phyloP scores from a whole-genome alignment of 352 stramenopile species.

The Globisporangium cylindrosporum region DNA sequence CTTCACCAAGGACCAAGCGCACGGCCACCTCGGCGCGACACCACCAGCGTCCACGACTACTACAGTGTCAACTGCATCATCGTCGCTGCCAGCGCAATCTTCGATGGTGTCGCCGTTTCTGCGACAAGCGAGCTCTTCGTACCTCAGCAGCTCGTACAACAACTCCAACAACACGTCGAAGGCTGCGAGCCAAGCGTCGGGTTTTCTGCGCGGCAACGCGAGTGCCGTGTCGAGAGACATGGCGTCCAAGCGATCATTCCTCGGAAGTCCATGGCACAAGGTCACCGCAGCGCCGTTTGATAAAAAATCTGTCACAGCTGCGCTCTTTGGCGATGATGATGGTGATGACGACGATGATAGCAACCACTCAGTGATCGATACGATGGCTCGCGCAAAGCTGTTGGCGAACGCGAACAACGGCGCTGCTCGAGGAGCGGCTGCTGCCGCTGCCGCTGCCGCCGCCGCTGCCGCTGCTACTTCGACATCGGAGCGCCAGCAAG shows the following conservation, averaged over 20 bases:
- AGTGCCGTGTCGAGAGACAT: slow-evolving; percentile 7
- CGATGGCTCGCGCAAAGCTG: slow-evolving; percentile 32
- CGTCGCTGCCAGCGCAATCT: slow-evolving; percentile 8
- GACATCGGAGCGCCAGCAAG: slow-evolving; percentile 10
- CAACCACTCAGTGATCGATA: slow-evolving; percentile 17
- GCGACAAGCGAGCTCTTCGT: slow-evolving; percentile 7
- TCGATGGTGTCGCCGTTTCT: slow-evolving; percentile 6
- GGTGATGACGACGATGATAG: slow-evolving; percentile 28
- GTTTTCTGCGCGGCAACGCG: slow-evolving; percentile 19
- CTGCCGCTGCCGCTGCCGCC: slow-evolving; percentile 22
- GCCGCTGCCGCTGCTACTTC: slow-evolving; percentile 23
- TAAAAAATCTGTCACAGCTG: slow-evolving; percentile 50
- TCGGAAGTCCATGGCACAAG: slow-evolving; percentile 18
- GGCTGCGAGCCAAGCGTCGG: slow-evolving; percentile 7
- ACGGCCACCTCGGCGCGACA: neutral
- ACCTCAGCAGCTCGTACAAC: slow-evolving; percentile 15
- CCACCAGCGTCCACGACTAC: neutral
- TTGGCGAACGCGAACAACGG: slow-evolving; percentile 14
- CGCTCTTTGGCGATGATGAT: slow-evolving; percentile 51
- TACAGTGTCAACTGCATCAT: neutral
- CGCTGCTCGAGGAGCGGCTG: slow-evolving; percentile 16
- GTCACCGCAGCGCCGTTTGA: slow-evolving; percentile 21
- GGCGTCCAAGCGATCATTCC: slow-evolving; percentile 15
- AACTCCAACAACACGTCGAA: slow-evolving; percentile 22
- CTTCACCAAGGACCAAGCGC: slow-evolving; percentile 24